Percentiles rank a stretch among this genome's conserved stretches.
Conservation (phyloP, 1,284 basidiomycete genomes). For the Trichosporon asahii region DNA sequence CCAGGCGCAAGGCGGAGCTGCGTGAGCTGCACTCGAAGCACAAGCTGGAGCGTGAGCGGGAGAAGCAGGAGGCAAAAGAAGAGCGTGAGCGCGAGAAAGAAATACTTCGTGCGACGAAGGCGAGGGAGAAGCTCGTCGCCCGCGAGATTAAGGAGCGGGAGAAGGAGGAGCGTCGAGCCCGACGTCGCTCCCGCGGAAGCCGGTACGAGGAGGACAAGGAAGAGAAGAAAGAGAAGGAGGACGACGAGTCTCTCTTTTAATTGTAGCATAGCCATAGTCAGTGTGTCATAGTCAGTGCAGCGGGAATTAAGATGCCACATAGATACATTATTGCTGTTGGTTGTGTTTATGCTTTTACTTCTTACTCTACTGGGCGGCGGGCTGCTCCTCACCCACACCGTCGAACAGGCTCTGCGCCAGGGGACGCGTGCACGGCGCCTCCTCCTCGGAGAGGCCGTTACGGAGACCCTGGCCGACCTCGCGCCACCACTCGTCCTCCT, state of each 20-base stretch:
- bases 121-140: neutral
- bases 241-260: neutral
- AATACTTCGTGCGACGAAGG: neutral
- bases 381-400: constrained; percentile 5
- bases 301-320: neutral
- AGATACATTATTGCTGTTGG: neutral
- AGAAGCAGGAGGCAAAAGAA: neutral
- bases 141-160: neutral
- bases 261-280: neutral
- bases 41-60: neutral
- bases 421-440: neutral
- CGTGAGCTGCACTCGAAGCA: neutral
- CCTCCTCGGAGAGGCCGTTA: constrained; percentile 10
- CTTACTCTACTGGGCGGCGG: neutral
- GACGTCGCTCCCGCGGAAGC: neutral
- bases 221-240: neutral
- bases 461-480: constrained; percentile 14
- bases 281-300: neutral
- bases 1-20: neutral
- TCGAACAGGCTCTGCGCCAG: constrained; percentile 9
- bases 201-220: neutral
- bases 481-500: constrained; percentile 22
- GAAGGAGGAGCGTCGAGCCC: neutral
- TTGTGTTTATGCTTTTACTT: neutral
- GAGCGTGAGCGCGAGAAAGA: constrained; percentile 2